Percentiles rank a stretch among this genome's conserved stretches.
Evolutionary conservation across 2,329 filamentous ascomycete genomes (phyloP).

Genomic region (Coniosporium tulheliwenetii): DNA sequence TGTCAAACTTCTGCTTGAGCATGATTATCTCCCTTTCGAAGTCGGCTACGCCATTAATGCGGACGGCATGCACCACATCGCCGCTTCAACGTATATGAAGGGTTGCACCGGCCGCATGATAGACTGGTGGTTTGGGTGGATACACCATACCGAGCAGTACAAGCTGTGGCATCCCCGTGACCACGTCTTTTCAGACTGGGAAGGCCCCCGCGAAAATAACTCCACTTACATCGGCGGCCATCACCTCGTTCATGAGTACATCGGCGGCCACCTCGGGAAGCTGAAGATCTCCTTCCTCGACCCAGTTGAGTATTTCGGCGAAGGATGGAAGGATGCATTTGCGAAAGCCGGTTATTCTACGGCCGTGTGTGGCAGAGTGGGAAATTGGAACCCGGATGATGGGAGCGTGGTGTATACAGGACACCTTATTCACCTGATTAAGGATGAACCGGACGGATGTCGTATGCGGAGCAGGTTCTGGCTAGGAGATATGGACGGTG

Average conservation of each 20-base stretch:
- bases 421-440: slow-evolving; percentile 6
- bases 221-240: slow-evolving; percentile 3
- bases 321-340: slow-evolving; percentile 1
- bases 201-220: slow-evolving; percentile 1
- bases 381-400: slow-evolving; percentile 2
- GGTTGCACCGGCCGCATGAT: slow-evolving; percentile 4
- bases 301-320: slow-evolving; percentile 2
- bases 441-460: slow-evolving; percentile 4
- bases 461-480: slow-evolving; percentile 6
- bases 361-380: slow-evolving; percentile 1
- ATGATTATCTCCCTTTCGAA: slow-evolving; percentile 4
- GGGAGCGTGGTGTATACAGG: slow-evolving; percentile 3
- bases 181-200: slow-evolving; percentile 3
- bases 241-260: slow-evolving; percentile 3
- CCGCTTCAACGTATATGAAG: slow-evolving; percentile 6
- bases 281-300: slow-evolving; percentile 1
- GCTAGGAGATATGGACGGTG: slow-evolving; percentile 5
- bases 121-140: slow-evolving; percentile 6
- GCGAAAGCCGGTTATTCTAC: slow-evolving; percentile 2
- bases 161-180: slow-evolving; percentile 2
- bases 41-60: slow-evolving; percentile 3
- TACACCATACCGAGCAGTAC: slow-evolving; percentile 3
- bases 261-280: slow-evolving; percentile 1
- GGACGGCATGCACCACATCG: slow-evolving; percentile 6
- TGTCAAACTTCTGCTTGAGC: background rate